Evolutionary conservation across 257 asterid species (phyloP).

Genomic region (Solanum pimpinellifolium): DNA sequence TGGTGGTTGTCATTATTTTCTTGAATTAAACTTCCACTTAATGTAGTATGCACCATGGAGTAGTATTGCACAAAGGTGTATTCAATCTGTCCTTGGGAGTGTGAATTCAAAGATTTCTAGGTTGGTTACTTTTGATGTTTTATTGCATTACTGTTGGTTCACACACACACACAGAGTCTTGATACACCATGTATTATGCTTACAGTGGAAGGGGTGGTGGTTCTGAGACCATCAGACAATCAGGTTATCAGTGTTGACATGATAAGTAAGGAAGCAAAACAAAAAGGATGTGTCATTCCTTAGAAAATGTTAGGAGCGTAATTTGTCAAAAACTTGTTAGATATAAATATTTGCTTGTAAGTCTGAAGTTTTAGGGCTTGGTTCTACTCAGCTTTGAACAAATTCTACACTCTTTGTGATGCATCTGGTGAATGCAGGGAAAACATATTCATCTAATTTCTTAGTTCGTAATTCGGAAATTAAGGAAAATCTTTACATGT

Average conservation of each 20-base stretch:
- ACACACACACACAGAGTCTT: not conserved
- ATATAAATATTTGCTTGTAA: not conserved
- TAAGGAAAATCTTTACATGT: not conserved
- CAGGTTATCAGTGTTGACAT: not conserved
- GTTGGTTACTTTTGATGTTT: not conserved
- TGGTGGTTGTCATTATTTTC: not conserved
- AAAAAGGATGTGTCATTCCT: not conserved
- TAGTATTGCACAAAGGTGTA: not conserved
- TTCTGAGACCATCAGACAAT: not conserved
- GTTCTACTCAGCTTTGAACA: not conserved
- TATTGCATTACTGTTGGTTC: not conserved
- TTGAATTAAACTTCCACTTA: not conserved
- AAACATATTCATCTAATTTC: not conserved
- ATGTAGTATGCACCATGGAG: not conserved
- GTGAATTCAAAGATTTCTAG: not conserved
- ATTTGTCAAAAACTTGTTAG: not conserved
- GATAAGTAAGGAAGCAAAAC: not conserved
- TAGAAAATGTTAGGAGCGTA: not conserved
- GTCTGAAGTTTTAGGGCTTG: not conserved
- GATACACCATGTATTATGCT: not conserved
- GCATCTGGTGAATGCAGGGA: not conserved
- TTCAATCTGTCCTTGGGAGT: not conserved
- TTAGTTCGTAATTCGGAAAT: not conserved
- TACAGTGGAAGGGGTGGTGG: not conserved
- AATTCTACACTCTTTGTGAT: not conserved